Base-by-base conservation (phyloP, 495 filamentous ascomycete genomes). In the Oidiodendron maius region DNA sequence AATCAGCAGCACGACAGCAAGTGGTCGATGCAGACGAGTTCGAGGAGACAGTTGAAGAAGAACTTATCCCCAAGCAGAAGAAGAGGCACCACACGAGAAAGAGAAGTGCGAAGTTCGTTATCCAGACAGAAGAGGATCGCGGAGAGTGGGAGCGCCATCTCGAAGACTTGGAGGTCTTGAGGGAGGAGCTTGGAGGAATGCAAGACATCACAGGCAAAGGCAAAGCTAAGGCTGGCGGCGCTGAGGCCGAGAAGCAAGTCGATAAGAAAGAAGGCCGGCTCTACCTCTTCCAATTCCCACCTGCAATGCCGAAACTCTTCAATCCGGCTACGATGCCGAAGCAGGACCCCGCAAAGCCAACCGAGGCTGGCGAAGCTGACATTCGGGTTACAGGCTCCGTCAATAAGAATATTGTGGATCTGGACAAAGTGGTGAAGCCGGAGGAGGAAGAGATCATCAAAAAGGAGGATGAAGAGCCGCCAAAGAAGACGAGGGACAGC, bases 261-360 rank as follows among this genome's bases (percentile, higher is more conserved):
- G 50, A 64, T 28, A 61, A 54, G 16, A 65, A 64, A 18, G 74
- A 74, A 23, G 74, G 75, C 20, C 71, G 73, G 39, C 61, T 82
- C 48, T 83, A 81, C 46, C 68, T 84, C 40, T 83, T 86, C 63
- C 82, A 84, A 61, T 70, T 86, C 47, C 82, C 82, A 16, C 74
- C 76, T 11, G 67, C 78, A 13, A 63, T 83, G 0, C 80, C 81
- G 15, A 71, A 75, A 3, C 64, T 84, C 12, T 37, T 56, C 40
- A 55, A 59, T 44, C 51, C 51, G 3, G 13, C 21, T 2, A 45
- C 4, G 22, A 22, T 39, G 3, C 30, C 36, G 1, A 58, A 57
- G 46, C 22, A 34, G 40, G 51, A 40, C 32, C 54, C 66, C 24
- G 61, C 66, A 18, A 63, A 61, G 21, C 46, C 23, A 45, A 63